Evolutionary conservation across 345 rosid species (phyloP).

Genomic region (Citrus maxima): DNA sequence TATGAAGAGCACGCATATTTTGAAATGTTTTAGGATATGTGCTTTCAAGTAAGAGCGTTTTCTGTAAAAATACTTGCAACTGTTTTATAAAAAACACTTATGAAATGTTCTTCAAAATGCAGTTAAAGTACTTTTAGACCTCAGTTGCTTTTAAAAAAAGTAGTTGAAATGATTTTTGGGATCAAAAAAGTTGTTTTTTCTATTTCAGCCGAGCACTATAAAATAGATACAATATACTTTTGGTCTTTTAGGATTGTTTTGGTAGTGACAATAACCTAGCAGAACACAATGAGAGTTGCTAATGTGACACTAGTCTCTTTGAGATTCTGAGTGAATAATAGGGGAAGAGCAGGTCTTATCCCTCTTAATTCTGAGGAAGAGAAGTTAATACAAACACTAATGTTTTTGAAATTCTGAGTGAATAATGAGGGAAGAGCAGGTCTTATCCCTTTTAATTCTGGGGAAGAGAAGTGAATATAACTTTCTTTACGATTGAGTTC

Average conservation of each 20-base stretch:
- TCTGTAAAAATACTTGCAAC: not conserved
- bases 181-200: not conserved
- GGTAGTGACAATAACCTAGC: not conserved
- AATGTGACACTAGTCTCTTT: not conserved
- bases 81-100: not conserved
- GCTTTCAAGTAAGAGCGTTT: not conserved
- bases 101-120: not conserved
- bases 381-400: not conserved
- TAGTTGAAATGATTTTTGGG: not conserved
- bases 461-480: not conserved
- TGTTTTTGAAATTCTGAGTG: not conserved
- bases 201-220: too few relatives aligned
- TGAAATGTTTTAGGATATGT: not conserved
- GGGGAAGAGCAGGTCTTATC: not conserved
- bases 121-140: not conserved
- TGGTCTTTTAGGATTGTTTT: not conserved
- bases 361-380: not conserved
- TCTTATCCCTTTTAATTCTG: not conserved
- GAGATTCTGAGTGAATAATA: not conserved
- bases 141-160: not conserved
- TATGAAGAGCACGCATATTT: not conserved
- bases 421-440: not conserved
- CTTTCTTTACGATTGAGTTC: not conserved
- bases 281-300: not conserved
- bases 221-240: not conserved